Evolutionary conservation across 805 yeast species (phyloP), one percentile per base, ranked within the genome.

Genomic region (Candida insectalens): DNA sequence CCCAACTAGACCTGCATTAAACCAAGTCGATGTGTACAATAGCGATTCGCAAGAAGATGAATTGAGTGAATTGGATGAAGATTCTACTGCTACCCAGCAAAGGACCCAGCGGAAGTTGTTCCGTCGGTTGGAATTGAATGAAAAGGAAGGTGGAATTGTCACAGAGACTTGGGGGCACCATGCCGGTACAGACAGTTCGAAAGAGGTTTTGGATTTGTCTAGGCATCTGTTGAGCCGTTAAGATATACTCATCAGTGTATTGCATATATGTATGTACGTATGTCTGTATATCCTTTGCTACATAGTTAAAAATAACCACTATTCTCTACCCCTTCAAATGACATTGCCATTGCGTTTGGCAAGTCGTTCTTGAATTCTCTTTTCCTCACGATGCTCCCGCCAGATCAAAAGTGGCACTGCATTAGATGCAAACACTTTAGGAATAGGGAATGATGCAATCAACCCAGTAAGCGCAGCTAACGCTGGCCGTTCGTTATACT

Each of bases 401-500:
- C 63, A 65, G 51, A 71, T 68, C 45, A 74, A 45, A 30, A 75
- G 51, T 8, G 82, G 82, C 27, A 75, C 67, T 21, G 76, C 75
- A 51, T 74, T 74, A 9, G 80, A 71, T 4, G 74, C 67, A 51
- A 75, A 71, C 30, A 73, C 58, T 49, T 73, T 72, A 36, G 66
- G 65, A 20, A 69, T 64, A 14, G 81, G 80, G 46, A 71, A 68
- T 10, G 80, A 72, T 12, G 77, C 74, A 28, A 71, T 48, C 41
- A 74, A 54, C 3, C 80, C 80, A 34, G 71, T 71, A 32, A 73
- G 41, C 6, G 80, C 78, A 10, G 77, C 71, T 32, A 74, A 51
- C 3, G 77, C 79, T 5, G 79, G 77, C 37, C 57, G 60, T 23
- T 66, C 59, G 36, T 74, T 62, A 39, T 71, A 50, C 41, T 59